These are phyloP conservation scores for Solanum tarijense DNA, from an alignment of 257 asterid genomes.

Conservation along the genomic window DNA sequence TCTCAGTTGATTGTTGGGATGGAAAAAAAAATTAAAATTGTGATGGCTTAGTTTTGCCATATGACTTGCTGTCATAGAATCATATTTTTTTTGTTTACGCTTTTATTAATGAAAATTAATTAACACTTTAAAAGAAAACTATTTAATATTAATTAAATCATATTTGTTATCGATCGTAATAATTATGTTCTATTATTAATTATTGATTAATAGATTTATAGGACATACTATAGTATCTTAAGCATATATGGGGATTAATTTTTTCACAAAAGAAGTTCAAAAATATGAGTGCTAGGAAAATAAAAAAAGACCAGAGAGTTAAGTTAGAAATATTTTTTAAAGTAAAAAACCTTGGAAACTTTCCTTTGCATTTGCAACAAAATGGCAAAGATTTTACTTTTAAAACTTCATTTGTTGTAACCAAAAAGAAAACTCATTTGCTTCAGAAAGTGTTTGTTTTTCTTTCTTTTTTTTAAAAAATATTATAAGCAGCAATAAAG, in stretches of 20 bases:
- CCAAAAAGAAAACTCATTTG: not conserved
- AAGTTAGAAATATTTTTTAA: not conserved
- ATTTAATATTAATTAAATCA: too few relatives aligned
- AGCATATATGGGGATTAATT: not conserved
- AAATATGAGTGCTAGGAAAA: not conserved
- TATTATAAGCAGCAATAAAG: not conserved
- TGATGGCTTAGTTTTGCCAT: not conserved
- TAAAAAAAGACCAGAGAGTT: not conserved
- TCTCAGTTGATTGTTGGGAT: not conserved
- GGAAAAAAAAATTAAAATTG: not conserved
- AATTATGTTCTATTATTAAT: too few relatives aligned
- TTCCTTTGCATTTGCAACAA: not conserved
- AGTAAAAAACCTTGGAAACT: not conserved
- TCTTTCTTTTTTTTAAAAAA: too few relatives aligned
- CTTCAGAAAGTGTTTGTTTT: not conserved
- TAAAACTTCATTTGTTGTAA: not conserved
- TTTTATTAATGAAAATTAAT: not conserved
- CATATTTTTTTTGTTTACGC: not conserved
- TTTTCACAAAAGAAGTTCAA: too few relatives aligned
- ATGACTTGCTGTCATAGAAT: not conserved
- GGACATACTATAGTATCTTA: not conserved
- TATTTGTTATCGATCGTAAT: not conserved
- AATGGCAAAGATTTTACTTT: not conserved
- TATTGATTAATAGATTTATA: too few relatives aligned
- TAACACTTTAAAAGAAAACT: not conserved